Evolutionary conservation across 768 basidiomycete genomes (phyloP).

Genomic region (Tubosaeta brunneosetosa): DNA sequence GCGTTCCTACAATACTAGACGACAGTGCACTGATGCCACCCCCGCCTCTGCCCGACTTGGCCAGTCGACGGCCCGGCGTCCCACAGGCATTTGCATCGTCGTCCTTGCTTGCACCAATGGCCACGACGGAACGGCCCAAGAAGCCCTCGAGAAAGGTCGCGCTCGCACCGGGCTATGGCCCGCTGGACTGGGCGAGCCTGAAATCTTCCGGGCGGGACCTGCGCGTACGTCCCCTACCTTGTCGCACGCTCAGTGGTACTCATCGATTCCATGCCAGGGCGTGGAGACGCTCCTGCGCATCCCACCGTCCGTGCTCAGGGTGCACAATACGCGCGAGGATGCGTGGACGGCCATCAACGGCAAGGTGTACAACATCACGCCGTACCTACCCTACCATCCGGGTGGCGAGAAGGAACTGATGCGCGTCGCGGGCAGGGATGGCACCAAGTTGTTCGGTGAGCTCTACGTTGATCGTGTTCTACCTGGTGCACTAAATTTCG

Average conservation of each 20-base stretch:
- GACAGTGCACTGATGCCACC: slow-evolving; percentile 36
- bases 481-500: slow-evolving; percentile 1
- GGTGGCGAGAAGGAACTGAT: slow-evolving; percentile 64
- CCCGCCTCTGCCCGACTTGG: slow-evolving; percentile 41
- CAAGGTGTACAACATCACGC: slow-evolving; percentile 1
- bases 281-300: slow-evolving; percentile 65
- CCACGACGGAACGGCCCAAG: slow-evolving; percentile 1
- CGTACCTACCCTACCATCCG: background rate
- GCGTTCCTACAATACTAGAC: slow-evolving; percentile 23
- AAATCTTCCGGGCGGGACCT: slow-evolving; percentile 80
- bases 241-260: background rate
- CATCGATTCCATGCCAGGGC: slow-evolving; percentile 44
- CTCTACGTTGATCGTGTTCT: background rate
- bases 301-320: slow-evolving; percentile 69
- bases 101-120: slow-evolving; percentile 1
- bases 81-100: slow-evolving; percentile 13
- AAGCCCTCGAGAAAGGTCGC: slow-evolving; percentile 31
- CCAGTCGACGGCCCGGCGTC: slow-evolving; percentile 31
- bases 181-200: slow-evolving; percentile 90
- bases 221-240: slow-evolving; percentile 44
- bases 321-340: slow-evolving; percentile 79
- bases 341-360: slow-evolving; percentile 79
- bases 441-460: slow-evolving; percentile 90
- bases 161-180: slow-evolving; percentile 85
- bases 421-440: slow-evolving; percentile 93